Conservation (phyloP, 1,284 basidiomycete genomes). For the Fomitopsis betulina region DNA sequence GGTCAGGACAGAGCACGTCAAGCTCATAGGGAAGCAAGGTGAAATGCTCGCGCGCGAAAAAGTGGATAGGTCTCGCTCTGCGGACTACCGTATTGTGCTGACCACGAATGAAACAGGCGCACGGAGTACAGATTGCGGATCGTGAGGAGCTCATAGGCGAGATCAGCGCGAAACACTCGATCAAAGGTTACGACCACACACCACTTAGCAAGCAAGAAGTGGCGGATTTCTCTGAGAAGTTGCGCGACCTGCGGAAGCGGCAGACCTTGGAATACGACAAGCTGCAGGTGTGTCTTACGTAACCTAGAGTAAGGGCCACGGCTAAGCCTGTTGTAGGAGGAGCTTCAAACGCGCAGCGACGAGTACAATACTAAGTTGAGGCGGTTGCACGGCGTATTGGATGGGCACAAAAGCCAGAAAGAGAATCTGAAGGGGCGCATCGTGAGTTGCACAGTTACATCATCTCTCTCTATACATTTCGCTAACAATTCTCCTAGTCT, state of each 20-base stretch:
- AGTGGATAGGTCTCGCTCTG: slow-evolving; percentile 30
- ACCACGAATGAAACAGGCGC: slow-evolving; percentile 44
- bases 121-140: slow-evolving; percentile 68
- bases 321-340: neutral
- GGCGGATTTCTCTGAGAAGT: slow-evolving; percentile 59
- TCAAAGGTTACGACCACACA: slow-evolving; percentile 70
- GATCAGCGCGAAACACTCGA: slow-evolving; percentile 62
- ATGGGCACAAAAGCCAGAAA: slow-evolving; percentile 48
- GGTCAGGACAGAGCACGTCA: slow-evolving; percentile 51
- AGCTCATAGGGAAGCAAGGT: slow-evolving; percentile 56
- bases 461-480: neutral
- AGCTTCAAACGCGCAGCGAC: slow-evolving; percentile 33
- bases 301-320: neutral
- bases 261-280: slow-evolving; percentile 54
- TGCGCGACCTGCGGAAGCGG: slow-evolving; percentile 54
- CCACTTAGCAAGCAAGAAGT: slow-evolving; percentile 67
- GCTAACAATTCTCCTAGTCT: neutral
- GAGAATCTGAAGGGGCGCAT: slow-evolving; percentile 55
- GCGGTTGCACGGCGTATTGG: slow-evolving; percentile 48
- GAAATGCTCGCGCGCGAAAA: slow-evolving; percentile 61
- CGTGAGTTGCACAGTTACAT: slow-evolving; percentile 40
- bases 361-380: slow-evolving; percentile 55
- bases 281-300: slow-evolving; percentile 45
- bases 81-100: neutral
- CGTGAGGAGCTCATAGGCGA: slow-evolving; percentile 75